phyloP scores from a whole-genome alignment of 768 basidiomycete species.

The Calocera viscosa region DNA sequence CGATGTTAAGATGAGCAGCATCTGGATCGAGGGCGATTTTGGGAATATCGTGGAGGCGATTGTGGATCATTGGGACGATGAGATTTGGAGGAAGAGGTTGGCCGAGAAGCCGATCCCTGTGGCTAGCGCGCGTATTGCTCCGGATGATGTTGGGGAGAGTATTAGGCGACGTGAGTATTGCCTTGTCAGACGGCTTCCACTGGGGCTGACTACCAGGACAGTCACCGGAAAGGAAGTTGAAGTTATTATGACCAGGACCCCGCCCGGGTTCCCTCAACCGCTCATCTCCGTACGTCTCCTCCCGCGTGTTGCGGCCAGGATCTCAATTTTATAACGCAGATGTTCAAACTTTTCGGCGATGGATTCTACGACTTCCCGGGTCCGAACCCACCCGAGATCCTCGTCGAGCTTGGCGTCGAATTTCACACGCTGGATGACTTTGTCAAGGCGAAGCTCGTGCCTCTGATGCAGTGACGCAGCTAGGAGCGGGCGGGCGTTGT shows the following conservation, averaged over 20 bases:
- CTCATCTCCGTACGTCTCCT: not conserved
- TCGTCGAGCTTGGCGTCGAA: not conserved
- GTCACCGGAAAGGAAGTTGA: not conserved
- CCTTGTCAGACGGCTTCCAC: not conserved
- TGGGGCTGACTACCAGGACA: not conserved
- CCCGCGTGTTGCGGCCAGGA: not conserved
- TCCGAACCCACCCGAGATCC: not conserved
- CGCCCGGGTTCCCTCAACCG: not conserved
- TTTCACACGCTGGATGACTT: conserved; percentile 1
- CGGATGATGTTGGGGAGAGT: not conserved
- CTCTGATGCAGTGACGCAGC: not conserved
- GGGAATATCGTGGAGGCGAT: not conserved
- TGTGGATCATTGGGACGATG: conserved; percentile 7
- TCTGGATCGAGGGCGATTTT: conserved; percentile 5
- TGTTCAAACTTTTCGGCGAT: conserved; percentile 5
- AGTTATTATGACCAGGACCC: not conserved
- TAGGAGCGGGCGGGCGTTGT: too few species aligned
- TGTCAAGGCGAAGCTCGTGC: not conserved
- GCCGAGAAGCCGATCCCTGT: conserved; percentile 8
- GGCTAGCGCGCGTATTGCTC: not conserved
- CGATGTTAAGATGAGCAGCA: conserved; percentile 3
- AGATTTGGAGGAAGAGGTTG: conserved; percentile 8
- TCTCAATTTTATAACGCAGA: not conserved
- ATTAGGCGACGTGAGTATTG: conserved; percentile 12
- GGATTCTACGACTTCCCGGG: not conserved